These are phyloP conservation scores for Colletotrichum echinochloae DNA, from an alignment of 2,329 filamentous ascomycete species.

Conservation along the genomic window DNA sequence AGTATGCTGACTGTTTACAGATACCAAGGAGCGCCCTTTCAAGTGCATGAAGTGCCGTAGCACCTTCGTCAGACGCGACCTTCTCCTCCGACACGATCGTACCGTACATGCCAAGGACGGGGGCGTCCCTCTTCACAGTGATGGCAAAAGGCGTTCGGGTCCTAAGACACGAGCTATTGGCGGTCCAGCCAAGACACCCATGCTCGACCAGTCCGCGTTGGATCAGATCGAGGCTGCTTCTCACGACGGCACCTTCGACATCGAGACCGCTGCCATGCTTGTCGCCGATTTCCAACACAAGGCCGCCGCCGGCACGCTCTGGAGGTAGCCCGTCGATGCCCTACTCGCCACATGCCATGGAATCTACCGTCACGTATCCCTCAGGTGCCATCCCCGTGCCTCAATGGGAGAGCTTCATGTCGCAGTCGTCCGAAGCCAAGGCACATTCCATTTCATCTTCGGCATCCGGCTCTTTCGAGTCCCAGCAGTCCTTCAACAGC, in stretches of 20 bases:
- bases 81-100: constrained; percentile 95
- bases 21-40: constrained; percentile 98
- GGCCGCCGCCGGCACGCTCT: constrained; percentile 75
- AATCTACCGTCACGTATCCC: constrained; percentile 81
- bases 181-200: constrained; percentile 79
- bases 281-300: constrained; percentile 99
- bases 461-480: constrained; percentile 74
- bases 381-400: constrained; percentile 84
- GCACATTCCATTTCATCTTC: constrained; percentile 79
- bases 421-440: constrained; percentile 78
- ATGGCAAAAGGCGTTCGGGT: constrained; percentile 86
- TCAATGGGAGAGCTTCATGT: constrained; percentile 91
- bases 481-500: constrained; percentile 72
- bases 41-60: constrained; percentile 98
- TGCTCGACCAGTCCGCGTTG: constrained; percentile 86
- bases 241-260: constrained; percentile 87
- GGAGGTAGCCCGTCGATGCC: constrained; percentile 72
- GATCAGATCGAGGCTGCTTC: constrained; percentile 93
- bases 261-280: constrained; percentile 97
- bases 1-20: constrained; percentile 61
- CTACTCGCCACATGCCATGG: constrained; percentile 81
- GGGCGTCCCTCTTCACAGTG: constrained; percentile 91
- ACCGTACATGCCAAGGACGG: constrained; percentile 99
- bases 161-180: constrained; percentile 74
- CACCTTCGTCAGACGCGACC: constrained; percentile 97